These are phyloP conservation scores for Trichoderma sp. DNA, from an alignment of 2,329 filamentous ascomycete genomes.

Conservation along the genomic window DNA sequence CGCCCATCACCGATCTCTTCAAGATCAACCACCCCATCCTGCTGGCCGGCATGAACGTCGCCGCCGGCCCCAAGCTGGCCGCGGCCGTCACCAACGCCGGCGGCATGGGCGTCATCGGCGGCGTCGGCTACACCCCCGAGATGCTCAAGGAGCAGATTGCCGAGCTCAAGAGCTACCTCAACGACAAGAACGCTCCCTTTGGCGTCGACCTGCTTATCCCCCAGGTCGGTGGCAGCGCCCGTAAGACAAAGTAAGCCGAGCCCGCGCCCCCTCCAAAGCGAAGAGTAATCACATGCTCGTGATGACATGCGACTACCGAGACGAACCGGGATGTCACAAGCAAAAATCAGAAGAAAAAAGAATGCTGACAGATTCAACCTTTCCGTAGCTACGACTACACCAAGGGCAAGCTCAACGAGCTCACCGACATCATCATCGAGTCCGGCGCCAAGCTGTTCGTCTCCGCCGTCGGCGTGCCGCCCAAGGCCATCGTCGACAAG, in stretches of 20 bases:
- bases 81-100: conserved; percentile 97
- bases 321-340: neutral
- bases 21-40: conserved; percentile 97
- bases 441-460: conserved; percentile 92
- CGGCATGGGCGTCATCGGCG: conserved; percentile 93
- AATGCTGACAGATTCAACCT: neutral
- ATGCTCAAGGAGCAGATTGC: conserved; percentile 95
- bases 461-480: conserved; percentile 91
- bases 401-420: conserved; percentile 93
- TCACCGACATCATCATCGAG: conserved; percentile 90
- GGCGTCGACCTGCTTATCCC: conserved; percentile 92
- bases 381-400: conserved; percentile 93
- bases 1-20: conserved; percentile 90
- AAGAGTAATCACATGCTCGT: conserved; percentile 32
- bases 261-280: neutral
- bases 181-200: conserved; percentile 91
- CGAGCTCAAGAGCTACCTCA: conserved; percentile 86
- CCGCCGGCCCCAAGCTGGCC: conserved; percentile 92
- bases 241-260: conserved; percentile 78
- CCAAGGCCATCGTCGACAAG: conserved; percentile 83
- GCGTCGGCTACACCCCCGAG: conserved; percentile 92
- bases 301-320: neutral
- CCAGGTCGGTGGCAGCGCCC: conserved; percentile 89
- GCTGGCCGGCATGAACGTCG: conserved; percentile 98
- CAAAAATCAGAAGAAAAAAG: neutral